These are phyloP conservation scores for Aureobasidium sp. DNA, from an alignment of 2,329 filamentous ascomycete species.

Conservation along the genomic window DNA sequence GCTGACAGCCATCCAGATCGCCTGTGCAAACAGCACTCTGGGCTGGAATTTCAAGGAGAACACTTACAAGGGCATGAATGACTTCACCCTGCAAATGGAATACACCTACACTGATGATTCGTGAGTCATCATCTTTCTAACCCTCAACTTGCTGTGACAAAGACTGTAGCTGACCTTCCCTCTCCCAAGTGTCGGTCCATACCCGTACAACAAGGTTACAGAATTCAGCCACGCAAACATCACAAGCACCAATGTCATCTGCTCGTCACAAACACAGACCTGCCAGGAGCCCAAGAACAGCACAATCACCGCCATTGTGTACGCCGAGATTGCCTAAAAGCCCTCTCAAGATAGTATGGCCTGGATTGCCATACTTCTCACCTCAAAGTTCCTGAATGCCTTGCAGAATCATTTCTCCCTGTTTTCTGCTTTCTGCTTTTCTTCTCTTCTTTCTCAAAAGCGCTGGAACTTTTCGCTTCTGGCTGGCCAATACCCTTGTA, in stretches of 20 bases:
- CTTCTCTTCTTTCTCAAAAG: neutral
- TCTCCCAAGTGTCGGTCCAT: neutral
- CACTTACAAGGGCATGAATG: conserved; percentile 5
- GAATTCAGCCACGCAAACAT: conserved; percentile 10
- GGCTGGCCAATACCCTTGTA: neutral
- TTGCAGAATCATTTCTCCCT: neutral
- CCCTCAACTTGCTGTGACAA: too few species aligned
- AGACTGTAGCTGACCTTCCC: neutral
- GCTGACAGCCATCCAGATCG: conserved; percentile 2
- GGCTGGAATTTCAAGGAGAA: conserved; percentile 16
- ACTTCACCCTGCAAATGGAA: conserved; percentile 14
- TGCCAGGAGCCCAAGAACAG: neutral
- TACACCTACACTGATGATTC: conserved; percentile 10
- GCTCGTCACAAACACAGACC: neutral
- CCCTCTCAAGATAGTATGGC: neutral
- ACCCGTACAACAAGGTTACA: conserved; percentile 7
- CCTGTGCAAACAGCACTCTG: conserved; percentile 13
- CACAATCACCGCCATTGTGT: conserved; percentile 1
- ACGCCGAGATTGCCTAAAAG: neutral
- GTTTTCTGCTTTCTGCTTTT: neutral
- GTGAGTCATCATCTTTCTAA: neutral
- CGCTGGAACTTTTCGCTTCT: neutral
- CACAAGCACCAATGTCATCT: neutral
- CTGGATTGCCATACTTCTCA: neutral
- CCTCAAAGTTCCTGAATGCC: neutral